A percentile compares a stretch with the other conserved stretches of the same genome.
Evolutionary conservation across 176 grass and related monocot genomes (phyloP).

Genomic region (Dactylis glomerata): DNA sequence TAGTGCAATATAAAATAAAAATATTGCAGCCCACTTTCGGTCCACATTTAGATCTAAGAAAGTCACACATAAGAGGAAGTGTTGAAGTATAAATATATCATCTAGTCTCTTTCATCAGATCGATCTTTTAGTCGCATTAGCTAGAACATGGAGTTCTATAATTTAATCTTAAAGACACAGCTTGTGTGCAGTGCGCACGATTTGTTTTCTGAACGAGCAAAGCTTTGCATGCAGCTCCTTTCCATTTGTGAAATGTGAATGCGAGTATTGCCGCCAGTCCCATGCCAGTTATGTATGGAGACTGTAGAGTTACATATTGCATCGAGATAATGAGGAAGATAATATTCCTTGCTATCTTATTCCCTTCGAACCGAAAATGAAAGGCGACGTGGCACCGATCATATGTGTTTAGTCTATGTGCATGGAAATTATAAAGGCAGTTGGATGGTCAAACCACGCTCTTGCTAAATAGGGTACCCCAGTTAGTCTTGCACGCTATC

Average conservation of each 20-base stretch:
- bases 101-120: too few relatives aligned
- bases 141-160: too few relatives aligned
- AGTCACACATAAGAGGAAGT: too few relatives aligned
- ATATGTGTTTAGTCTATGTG: background rate
- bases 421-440: background rate
- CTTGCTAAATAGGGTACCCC: background rate
- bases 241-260: background rate
- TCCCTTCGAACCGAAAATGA: background rate
- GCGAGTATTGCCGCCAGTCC: background rate
- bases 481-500: background rate
- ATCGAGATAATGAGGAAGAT: background rate
- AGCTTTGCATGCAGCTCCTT: background rate
- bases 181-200: background rate
- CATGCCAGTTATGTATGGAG: background rate
- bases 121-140: too few relatives aligned
- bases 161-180: background rate
- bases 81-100: too few relatives aligned
- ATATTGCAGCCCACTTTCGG: too few relatives aligned
- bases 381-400: background rate
- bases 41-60: too few relatives aligned
- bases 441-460: slow-evolving; percentile 25
- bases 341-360: background rate
- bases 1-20: too few relatives aligned
- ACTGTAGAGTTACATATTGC: too few relatives aligned
- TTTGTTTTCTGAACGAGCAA: background rate